phyloP scores from a whole-genome alignment of 2,329 filamentous ascomycete genomes.

The Chaetoscypha palmicola region DNA sequence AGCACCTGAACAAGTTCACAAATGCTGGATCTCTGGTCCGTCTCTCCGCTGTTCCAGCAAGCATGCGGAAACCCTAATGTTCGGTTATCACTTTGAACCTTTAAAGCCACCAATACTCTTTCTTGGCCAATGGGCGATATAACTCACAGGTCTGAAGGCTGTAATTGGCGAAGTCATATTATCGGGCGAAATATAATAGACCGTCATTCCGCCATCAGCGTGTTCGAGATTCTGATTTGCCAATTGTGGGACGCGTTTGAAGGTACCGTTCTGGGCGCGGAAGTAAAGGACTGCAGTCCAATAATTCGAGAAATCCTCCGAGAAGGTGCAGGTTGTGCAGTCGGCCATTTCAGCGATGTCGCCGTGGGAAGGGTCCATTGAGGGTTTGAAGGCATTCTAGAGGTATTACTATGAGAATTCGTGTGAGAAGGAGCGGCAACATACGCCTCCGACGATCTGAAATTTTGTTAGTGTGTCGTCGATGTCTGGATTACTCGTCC shows the following conservation, averaged over 20 bases:
- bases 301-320: constrained; percentile 9
- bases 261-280: constrained; percentile 8
- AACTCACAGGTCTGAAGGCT: constrained; percentile 1
- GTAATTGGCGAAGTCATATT: neutral
- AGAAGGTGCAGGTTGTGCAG: constrained; percentile 8
- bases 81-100: neutral
- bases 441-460: constrained; percentile 6
- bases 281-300: constrained; percentile 9
- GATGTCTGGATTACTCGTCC: no score
- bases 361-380: neutral
- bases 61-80: constrained; percentile 5
- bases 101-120: neutral
- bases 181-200: constrained; percentile 7
- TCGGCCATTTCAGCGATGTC: constrained; percentile 1
- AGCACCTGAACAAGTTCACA: constrained; percentile 10
- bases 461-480: neutral
- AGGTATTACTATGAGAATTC: neutral
- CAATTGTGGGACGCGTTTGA: constrained; percentile 7
- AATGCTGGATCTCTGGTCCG: constrained; percentile 1
- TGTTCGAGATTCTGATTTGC: constrained; percentile 3
- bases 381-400: neutral
- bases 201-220: constrained; percentile 7
- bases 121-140: neutral
- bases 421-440: neutral
- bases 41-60: constrained; percentile 3